These are phyloP conservation scores for Rhizopogon roseolus DNA, from an alignment of 768 basidiomycete species.

Conservation along the genomic window DNA sequence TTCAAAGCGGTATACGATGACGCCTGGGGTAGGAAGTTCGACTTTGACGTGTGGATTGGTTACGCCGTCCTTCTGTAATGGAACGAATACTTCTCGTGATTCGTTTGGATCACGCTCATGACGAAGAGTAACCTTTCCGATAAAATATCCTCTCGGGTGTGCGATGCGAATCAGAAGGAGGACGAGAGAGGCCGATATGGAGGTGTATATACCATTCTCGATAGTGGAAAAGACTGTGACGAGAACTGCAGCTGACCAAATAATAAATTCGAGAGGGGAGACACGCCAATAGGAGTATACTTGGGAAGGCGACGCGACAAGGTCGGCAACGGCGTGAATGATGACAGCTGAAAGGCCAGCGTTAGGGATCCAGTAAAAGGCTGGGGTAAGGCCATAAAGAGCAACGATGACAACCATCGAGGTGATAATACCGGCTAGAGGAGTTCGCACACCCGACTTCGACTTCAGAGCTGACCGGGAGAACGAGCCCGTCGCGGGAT, in stretches of 20 bases:
- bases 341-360: slow-evolving; percentile 89
- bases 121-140: slow-evolving; percentile 73
- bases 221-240: slow-evolving; percentile 92
- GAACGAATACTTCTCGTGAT: slow-evolving; percentile 79
- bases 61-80: slow-evolving; percentile 56
- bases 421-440: slow-evolving; percentile 80
- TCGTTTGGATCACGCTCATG: slow-evolving; percentile 28
- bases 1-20: slow-evolving; percentile 89
- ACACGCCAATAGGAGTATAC: slow-evolving; percentile 92
- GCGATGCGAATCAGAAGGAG: slow-evolving; percentile 85
- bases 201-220: slow-evolving; percentile 89
- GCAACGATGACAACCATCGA: slow-evolving; percentile 90
- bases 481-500: slow-evolving; percentile 97
- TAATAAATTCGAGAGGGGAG: slow-evolving; percentile 87
- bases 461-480: slow-evolving; percentile 96
- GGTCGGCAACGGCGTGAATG: slow-evolving; percentile 86
- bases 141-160: slow-evolving; percentile 84
- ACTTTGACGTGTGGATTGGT: slow-evolving; percentile 70
- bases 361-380: slow-evolving; percentile 86
- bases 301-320: slow-evolving; percentile 79
- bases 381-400: slow-evolving; percentile 88
- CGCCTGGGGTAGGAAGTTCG: slow-evolving; percentile 74
- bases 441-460: slow-evolving; percentile 97
- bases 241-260: slow-evolving; percentile 82
- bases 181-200: slow-evolving; percentile 72